Conservation (phyloP, 345 rosid genomes). For the Odontarrhena argentea region DNA sequence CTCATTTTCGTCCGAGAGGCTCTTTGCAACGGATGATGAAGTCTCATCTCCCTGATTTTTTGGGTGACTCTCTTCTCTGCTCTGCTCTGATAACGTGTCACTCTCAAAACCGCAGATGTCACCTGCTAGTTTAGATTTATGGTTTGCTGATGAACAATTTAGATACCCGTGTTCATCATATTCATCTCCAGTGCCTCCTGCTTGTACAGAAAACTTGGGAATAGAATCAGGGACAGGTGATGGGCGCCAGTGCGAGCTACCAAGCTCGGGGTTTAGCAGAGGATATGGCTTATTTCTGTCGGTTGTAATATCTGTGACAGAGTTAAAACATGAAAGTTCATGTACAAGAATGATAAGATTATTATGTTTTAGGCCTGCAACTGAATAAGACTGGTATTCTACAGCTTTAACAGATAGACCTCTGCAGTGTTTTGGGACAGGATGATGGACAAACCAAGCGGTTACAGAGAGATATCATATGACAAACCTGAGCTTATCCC, state of each 20-base stretch:
- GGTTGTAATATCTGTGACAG: conserved; percentile 43
- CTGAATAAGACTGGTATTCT: neutral
- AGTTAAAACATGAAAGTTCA: conserved; percentile 33
- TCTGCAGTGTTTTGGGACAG: conserved; percentile 24
- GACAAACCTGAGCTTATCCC: conserved; percentile 39
- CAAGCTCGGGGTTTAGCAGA: conserved; percentile 31
- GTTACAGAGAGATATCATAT: conserved; percentile 13
- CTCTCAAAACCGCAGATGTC: conserved; percentile 32
- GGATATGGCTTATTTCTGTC: conserved; percentile 39
- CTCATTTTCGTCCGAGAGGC: conserved; percentile 47
- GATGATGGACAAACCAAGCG: conserved; percentile 34
- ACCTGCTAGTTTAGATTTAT: conserved; percentile 39
- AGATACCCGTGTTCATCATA: conserved; percentile 36
- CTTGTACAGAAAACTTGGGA: conserved; percentile 40
- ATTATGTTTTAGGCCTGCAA: conserved; percentile 34
- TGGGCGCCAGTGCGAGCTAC: conserved; percentile 32
- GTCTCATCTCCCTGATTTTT: conserved; percentile 46
- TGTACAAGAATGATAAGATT: conserved; percentile 27
- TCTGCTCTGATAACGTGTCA: conserved; percentile 32
- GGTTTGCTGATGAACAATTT: conserved; percentile 30
- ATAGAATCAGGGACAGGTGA: conserved; percentile 42
- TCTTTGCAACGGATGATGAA: conserved; percentile 48
- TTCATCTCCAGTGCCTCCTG: conserved; percentile 42
- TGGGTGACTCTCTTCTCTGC: conserved; percentile 38
- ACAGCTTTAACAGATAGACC: conserved; percentile 11